A percentile compares a stretch with the other conserved stretches of the same genome.
These are phyloP conservation scores for Rutstroemia sp. DNA, from an alignment of 2,329 filamentous ascomycete genomes.

Conservation along the genomic window DNA sequence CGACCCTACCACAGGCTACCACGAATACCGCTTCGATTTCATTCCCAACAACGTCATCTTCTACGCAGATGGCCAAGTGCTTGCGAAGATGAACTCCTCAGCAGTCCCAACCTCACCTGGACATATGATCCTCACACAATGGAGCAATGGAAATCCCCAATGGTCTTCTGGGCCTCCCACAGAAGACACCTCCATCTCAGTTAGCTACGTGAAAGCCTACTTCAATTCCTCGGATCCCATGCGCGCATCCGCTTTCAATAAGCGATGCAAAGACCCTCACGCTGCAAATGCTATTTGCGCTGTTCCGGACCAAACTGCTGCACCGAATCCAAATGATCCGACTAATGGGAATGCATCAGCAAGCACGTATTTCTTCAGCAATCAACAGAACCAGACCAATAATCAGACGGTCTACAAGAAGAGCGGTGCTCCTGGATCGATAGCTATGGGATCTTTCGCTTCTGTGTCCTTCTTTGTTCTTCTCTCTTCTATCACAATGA, in stretches of 20 bases:
- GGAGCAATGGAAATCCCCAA: slow-evolving; percentile 65
- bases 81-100: slow-evolving; percentile 48
- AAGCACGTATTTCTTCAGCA: slow-evolving; percentile 42
- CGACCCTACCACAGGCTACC: slow-evolving; percentile 55
- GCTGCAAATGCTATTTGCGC: slow-evolving; percentile 38
- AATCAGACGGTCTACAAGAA: slow-evolving; percentile 39
- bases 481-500: not conserved
- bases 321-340: slow-evolving; percentile 23
- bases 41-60: slow-evolving; percentile 54
- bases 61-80: slow-evolving; percentile 54
- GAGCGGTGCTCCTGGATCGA: slow-evolving; percentile 4
- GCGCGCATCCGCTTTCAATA: slow-evolving; percentile 32
- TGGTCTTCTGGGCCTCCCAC: slow-evolving; percentile 68
- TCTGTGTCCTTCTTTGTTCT: not conserved
- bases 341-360: slow-evolving; percentile 26
- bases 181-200: slow-evolving; percentile 52
- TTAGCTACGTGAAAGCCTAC: slow-evolving; percentile 70
- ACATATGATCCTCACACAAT: slow-evolving; percentile 64
- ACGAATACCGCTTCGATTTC: slow-evolving; percentile 79
- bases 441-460: not conserved
- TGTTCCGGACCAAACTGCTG: slow-evolving; percentile 40
- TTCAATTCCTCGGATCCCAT: slow-evolving; percentile 58
- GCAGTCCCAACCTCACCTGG: slow-evolving; percentile 54
- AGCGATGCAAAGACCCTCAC: slow-evolving; percentile 35
- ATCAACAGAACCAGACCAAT: slow-evolving; percentile 37